Conservation (phyloP, 2,329 filamentous ascomycete species). For the Talaromyces islandicus region DNA sequence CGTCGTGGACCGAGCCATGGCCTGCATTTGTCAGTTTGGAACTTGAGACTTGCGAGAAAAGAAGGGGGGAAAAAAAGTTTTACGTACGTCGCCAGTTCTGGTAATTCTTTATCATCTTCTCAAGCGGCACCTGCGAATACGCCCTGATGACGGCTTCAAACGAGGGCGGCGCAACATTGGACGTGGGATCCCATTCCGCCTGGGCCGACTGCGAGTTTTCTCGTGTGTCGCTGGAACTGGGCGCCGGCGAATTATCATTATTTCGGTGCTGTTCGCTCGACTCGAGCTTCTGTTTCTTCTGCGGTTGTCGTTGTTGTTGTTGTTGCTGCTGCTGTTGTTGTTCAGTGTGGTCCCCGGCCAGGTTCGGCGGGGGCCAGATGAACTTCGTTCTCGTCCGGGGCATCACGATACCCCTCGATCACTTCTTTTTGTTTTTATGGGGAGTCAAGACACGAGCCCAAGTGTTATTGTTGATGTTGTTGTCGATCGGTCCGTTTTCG, state of each 20-base stretch:
- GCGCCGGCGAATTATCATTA: background rate
- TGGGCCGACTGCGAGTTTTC: background rate
- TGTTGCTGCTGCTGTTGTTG: background rate
- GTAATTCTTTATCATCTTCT: slow-evolving; percentile 6
- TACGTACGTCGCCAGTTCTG: slow-evolving; percentile 10
- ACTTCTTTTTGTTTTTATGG: background rate
- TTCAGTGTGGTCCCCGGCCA: background rate
- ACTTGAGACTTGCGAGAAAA: background rate
- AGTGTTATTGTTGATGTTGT: background rate
- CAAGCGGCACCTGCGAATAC: slow-evolving; percentile 4
- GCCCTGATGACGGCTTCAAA: background rate
- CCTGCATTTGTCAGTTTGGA: background rate
- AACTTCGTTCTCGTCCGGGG: slow-evolving; percentile 12
- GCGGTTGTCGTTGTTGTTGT: slow-evolving; percentile 5
- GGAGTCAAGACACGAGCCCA: background rate
- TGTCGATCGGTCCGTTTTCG: background rate
- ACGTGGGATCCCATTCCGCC: slow-evolving; percentile 2
- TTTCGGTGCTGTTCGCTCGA: background rate
- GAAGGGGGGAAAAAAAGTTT: background rate
- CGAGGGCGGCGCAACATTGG: background rate
- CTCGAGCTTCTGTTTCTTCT: slow-evolving; percentile 9
- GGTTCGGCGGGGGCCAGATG: slow-evolving; percentile 11
- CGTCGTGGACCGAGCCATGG: slow-evolving; percentile 9
- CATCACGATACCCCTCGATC: background rate
- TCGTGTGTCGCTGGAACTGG: background rate